Evolutionary conservation across 2,329 filamentous ascomycete species (phyloP), one percentile per base, ranked within the genome.

Genomic region (Rhynchosporium graminicola): DNA sequence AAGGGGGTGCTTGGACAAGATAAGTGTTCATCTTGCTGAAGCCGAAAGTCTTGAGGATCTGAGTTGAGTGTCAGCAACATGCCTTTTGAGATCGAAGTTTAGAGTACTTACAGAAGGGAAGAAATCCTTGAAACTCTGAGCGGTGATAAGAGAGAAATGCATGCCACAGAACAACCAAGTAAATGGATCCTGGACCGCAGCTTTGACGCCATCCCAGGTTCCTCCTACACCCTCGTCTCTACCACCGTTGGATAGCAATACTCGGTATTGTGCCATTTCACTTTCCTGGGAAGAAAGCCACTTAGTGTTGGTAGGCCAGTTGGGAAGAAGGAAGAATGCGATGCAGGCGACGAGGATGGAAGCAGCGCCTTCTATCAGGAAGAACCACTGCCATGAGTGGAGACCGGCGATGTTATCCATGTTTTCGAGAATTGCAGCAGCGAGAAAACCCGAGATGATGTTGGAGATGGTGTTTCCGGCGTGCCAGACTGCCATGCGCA

Each of bases 1-100:
- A 46, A 9, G 43, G 43, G n/a, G 43, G 43, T n/a, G 43, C 43
- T 46, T 46, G 43, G 43, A 46, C n/a, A n/a, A 46, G 43, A 6
- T 46, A 46, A n/a, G 43, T 46, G 7, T 46, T 28, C n/a, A 46
- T 8, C 10, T 46, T 46, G n/a, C 43, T 46, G 43, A 46, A 46
- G n/a, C 43, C 43, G n/a, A 46, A 46, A 10, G 43, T 46, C 43
- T 46, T 46, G n/a, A 46, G n/a, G 43, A 46, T 46, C 42, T 43
- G 9, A 43, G 20, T 43, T 13, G 9, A 7, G 12, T n/a, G 12
- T 43, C 20, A 43, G 10, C 42, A 6, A n/a, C 42, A 20, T 15
- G 15, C 7, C 13, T 1, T 20, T 13, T 3, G 12, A 43, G 42
- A 43, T 20, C 20, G 20, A 20, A 20, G 20, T 20, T 20, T 43